Base-by-base conservation (phyloP, 78 protist genomes). In the Cavenderia fasciculata region DNA sequence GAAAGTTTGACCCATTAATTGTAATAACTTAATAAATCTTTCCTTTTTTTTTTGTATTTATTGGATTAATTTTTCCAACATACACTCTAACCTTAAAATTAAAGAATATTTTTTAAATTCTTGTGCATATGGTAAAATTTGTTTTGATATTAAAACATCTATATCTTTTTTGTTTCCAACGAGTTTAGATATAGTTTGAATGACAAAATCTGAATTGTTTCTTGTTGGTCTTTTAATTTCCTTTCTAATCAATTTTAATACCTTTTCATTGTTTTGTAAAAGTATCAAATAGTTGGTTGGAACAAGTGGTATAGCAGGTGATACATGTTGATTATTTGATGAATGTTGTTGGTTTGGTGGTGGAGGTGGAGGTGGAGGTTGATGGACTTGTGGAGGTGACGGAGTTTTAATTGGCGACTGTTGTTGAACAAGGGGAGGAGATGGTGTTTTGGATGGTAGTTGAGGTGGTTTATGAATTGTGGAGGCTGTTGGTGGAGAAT, bases 161-260 rank as follows among this genome's bases (percentile, higher is more conserved):
- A 63, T 47, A 12, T 63, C 72, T 21, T 6, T 3, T n/a, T 25
- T 10, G 14, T 43, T 40, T n/a, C 72, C 72, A 34, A n/a, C 47
- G n/a, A 63, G 14, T 4, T 2, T 2, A 3, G 18, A 23, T 19
- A 63, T 63, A 33, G 27, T 63, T 21, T 31, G 4, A 2, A 63
- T 63, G 72, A 63, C 38, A 38, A 27, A 16, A 63, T 63, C 72
- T 29, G 38, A 4, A 63, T 63, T 63, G 47, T 63, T 63, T 21
- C n/a, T 63, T n/a, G 72, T 63, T 36, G 72, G 72, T 63, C 72
- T 63, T 63, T 47, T 31, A 21, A 63, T 63, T 40, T 63, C 72
- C 12, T 21, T 7, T 36, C 38, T 63, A 5, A 63, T 63, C 6
- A n/a, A 11, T 2, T 11, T 2, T 31, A 63, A 11, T 3, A 63